phyloP scores from a whole-genome alignment of 2,329 filamentous ascomycete species.

The Colletotrichum liaoningense region DNA sequence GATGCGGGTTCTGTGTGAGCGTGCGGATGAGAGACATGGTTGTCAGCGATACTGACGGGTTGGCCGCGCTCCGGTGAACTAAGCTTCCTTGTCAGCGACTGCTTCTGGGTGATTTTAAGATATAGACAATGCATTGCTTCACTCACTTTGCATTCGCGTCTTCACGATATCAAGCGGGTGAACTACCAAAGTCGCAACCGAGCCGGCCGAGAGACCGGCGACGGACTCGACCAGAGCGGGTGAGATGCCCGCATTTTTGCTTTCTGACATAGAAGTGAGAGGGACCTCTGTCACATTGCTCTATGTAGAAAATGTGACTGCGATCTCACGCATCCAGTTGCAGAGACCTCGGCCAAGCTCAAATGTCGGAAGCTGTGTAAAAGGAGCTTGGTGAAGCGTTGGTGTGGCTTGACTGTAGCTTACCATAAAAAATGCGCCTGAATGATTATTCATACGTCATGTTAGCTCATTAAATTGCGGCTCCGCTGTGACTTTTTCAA shows the following conservation, averaged over 20 bases:
- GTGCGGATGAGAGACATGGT: conserved; percentile 65
- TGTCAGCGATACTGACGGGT: conserved; percentile 53
- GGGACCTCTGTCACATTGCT: conserved; percentile 24
- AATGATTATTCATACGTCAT: conserved; percentile 30
- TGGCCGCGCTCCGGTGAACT: conserved; percentile 63
- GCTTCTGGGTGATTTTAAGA: background rate
- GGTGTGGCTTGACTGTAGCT: conserved; percentile 25
- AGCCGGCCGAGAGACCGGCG: conserved; percentile 90
- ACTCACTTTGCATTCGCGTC: conserved; percentile 86
- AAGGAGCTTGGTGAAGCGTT: background rate
- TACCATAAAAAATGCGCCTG: background rate
- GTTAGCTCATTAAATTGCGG: conserved; percentile 26
- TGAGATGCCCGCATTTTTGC: conserved; percentile 70
- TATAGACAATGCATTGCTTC: background rate
- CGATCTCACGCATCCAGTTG: background rate
- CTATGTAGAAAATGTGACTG: background rate
- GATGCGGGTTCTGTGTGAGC: conserved; percentile 62
- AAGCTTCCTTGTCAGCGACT: background rate
- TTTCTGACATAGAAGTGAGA: conserved; percentile 57
- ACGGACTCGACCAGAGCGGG: conserved; percentile 87
- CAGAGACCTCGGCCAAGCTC: background rate
- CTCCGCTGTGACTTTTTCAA: conserved; percentile 14
- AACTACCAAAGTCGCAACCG: conserved; percentile 85
- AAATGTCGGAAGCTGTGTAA: background rate
- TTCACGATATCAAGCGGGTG: conserved; percentile 97